phyloP scores from a whole-genome alignment of 176 grass and related monocot species.

The Carex littledalei region DNA sequence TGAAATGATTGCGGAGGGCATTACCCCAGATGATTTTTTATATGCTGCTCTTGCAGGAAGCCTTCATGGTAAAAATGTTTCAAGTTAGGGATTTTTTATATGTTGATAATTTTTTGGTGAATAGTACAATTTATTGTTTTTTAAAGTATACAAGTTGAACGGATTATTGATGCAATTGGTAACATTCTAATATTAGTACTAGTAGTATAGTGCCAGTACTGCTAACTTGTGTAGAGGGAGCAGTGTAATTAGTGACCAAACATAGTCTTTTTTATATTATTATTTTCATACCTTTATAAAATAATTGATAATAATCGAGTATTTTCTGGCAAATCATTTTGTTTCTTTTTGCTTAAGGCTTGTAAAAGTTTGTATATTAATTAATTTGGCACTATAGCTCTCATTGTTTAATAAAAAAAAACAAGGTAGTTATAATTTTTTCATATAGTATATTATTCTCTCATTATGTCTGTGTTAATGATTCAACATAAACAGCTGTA shows the following conservation, averaged over 20 bases:
- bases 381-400: neutral
- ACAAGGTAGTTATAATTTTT: neutral
- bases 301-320: neutral
- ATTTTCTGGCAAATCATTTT: neutral
- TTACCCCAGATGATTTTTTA: slow-evolving; percentile 59
- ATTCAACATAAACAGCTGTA: neutral
- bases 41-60: slow-evolving; percentile 70
- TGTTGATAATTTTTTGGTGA: neutral
- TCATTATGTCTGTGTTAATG: neutral
- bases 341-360: neutral
- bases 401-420: neutral
- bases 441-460: neutral
- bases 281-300: neutral
- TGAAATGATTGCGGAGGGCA: slow-evolving; percentile 58
- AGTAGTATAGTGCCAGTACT: neutral
- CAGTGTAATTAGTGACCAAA: neutral
- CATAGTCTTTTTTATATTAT: neutral
- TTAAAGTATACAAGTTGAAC: neutral
- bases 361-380: neutral
- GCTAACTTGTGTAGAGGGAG: neutral
- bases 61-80: slow-evolving; percentile 37
- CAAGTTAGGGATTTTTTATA: neutral
- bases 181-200: neutral
- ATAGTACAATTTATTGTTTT: neutral
- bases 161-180: neutral